Evolutionary conservation across 768 basidiomycete species (phyloP).

Genomic region (Nidularia pulvinata): DNA sequence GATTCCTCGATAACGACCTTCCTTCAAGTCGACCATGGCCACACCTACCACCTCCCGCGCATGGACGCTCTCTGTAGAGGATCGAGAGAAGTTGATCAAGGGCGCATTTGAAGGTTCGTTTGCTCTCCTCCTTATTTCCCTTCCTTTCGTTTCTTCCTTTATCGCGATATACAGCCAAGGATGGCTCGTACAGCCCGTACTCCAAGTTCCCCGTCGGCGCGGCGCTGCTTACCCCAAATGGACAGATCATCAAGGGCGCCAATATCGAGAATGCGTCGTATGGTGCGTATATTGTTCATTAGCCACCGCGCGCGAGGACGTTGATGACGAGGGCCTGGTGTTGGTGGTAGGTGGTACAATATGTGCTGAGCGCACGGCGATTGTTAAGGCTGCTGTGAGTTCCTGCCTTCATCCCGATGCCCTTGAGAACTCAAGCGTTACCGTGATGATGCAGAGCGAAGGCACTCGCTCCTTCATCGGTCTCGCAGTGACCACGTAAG

Average conservation of each 20-base stretch:
- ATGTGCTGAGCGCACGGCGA: constrained; percentile 93
- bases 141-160: not conserved
- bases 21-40: constrained; percentile 8
- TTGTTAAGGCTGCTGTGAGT: constrained; percentile 92
- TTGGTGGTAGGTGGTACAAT: constrained; percentile 72
- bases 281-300: constrained; percentile 45
- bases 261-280: constrained; percentile 96
- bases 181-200: constrained; percentile 79
- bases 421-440: not conserved
- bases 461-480: constrained; percentile 70
- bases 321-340: not conserved
- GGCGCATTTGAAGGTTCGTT: constrained; percentile 58
- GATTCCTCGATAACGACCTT: too few species aligned
- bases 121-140: not conserved
- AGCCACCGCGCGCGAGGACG: not conserved
- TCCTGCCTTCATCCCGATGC: not conserved
- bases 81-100: constrained; percentile 48
- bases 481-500: constrained; percentile 81
- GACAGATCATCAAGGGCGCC: constrained; percentile 77
- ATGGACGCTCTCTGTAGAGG: constrained; percentile 33
- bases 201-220: constrained; percentile 95
- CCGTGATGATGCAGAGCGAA: constrained; percentile 61
- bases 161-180: constrained; percentile 46
- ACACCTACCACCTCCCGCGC: constrained; percentile 7
- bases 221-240: constrained; percentile 70